Conservation (phyloP, 768 basidiomycete genomes). For the Mycena albidolilacea region DNA sequence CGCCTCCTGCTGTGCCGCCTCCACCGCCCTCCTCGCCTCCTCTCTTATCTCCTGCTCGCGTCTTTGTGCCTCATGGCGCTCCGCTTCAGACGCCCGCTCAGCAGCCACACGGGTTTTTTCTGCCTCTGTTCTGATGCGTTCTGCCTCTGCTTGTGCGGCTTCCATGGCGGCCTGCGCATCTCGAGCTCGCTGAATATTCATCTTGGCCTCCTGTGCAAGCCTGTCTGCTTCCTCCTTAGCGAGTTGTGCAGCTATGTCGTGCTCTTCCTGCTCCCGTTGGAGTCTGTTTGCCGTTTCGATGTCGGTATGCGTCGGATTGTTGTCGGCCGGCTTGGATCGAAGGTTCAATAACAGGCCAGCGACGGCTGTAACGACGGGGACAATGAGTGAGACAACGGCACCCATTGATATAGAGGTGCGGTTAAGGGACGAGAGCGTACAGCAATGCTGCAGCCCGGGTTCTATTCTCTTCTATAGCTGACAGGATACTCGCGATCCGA, state of each 20-base stretch:
- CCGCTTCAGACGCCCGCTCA: background rate
- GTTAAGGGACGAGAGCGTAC: background rate
- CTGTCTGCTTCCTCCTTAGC: slow-evolving; percentile 10
- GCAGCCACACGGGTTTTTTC: background rate
- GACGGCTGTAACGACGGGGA: background rate
- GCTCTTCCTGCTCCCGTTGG: slow-evolving; percentile 21
- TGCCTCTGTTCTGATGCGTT: slow-evolving; percentile 2
- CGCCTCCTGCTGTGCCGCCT: slow-evolving; percentile 42
- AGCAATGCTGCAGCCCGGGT: slow-evolving; percentile 8
- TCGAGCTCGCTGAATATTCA: slow-evolving; percentile 7
- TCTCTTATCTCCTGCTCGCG: background rate
- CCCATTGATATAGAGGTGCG: slow-evolving; percentile 7
- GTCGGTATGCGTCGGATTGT: slow-evolving; percentile 1
- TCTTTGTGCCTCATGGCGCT: too few species aligned
- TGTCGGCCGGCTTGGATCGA: background rate
- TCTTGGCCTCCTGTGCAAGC: slow-evolving; percentile 12
- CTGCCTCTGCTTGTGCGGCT: slow-evolving; percentile 20
- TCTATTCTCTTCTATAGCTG: slow-evolving; percentile 5
- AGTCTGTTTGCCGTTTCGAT: slow-evolving; percentile 15
- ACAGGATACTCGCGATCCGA: too few species aligned
- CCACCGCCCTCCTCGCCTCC: slow-evolving; percentile 29
- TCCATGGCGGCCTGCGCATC: slow-evolving; percentile 21
- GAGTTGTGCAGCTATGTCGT: slow-evolving; percentile 10
- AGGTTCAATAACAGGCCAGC: too few species aligned
- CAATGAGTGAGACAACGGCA: background rate